Base-by-base conservation (phyloP, 176 grass and related monocot genomes). In the Echinochloa phyllopogon region DNA sequence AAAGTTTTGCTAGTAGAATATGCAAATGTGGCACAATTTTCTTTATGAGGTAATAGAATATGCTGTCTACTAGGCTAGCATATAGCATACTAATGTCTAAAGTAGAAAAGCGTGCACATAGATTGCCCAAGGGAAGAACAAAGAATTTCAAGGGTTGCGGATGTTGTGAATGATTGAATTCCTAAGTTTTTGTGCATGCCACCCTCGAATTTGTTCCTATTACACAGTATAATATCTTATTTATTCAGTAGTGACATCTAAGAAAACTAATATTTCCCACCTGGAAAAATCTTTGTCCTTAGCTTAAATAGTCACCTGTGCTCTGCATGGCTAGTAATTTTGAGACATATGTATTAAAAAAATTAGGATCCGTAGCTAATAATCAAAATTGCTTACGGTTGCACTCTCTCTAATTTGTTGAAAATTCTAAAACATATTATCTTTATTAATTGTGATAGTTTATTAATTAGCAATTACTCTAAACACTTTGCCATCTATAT, bases 41-140 rank as follows among this genome's bases (percentile, higher is more conserved):
- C 57, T 65, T 65, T 86, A 65, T 65, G 84, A 36, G 57, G 56
- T 72, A 72, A 53, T 17, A 74, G 85, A 79, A 86, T 86, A 86
- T 80, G 77, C 77, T 80, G 76, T 65, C 85, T 80, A 80, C 45
- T 45, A 38, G 38, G 37, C 15, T 73, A 80, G 43, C 56, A 79
- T 78, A 78, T 80, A 79, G 44, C 50, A 78, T 86, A 56, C 52
- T 61, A 78, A 86, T 71, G 53, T 65, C 76, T 72, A 64, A 86
- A 80, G 77, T 64, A 65, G 85, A 80, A 65, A 86, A 86, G 76
- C 1, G 4, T 37, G 20, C 75, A 70, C 53, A 53, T 50, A 62
- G 53, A 79, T 79, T 72, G 21, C 53, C 29, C 47, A 79, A 59
- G 55, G 72, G 14, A 9, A 49, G 36, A 23, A 40, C 56, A 72